A percentile compares a stretch with the other conserved stretches of the same genome.
These are phyloP conservation scores for Pseudotulostoma volvatum DNA, from an alignment of 495 filamentous ascomycete species.

Conservation along the genomic window DNA sequence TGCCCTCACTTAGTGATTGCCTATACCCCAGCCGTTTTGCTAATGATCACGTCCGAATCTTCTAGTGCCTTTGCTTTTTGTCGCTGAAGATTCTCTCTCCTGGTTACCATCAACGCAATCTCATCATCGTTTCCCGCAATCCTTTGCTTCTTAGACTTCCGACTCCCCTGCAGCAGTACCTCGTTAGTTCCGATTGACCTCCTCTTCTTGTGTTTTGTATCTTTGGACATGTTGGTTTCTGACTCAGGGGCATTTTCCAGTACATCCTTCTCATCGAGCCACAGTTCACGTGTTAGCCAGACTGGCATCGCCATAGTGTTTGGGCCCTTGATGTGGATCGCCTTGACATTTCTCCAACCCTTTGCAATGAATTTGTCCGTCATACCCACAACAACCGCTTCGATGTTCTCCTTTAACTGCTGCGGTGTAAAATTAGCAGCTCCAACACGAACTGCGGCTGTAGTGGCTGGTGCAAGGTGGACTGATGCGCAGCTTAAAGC, in stretches of 20 bases:
- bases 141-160: slow-evolving; percentile 37
- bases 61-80: slow-evolving; percentile 34
- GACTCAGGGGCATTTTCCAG: slow-evolving; percentile 38
- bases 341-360: slow-evolving; percentile 69
- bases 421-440: slow-evolving; percentile 54
- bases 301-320: slow-evolving; percentile 76
- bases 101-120: slow-evolving; percentile 33
- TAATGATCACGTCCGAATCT: too few species aligned
- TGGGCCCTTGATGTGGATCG: slow-evolving; percentile 75
- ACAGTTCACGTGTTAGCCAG: slow-evolving; percentile 81
- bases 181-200: slow-evolving; percentile 37
- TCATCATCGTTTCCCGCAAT: slow-evolving; percentile 29
- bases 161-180: slow-evolving; percentile 39
- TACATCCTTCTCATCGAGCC: slow-evolving; percentile 68
- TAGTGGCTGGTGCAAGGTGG: slow-evolving; percentile 49
- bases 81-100: slow-evolving; percentile 42
- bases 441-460: slow-evolving; percentile 53
- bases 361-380: slow-evolving; percentile 64
- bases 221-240: slow-evolving; percentile 30
- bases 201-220: slow-evolving; percentile 53
- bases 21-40: too few species aligned
- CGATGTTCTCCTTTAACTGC: slow-evolving; percentile 63
- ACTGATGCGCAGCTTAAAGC: slow-evolving; percentile 55
- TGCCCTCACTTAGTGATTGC: too few species aligned
- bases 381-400: slow-evolving; percentile 48